Evolutionary conservation across 1,139 yeast species (phyloP).

Genomic region (Scheffersomyces lignicola): DNA sequence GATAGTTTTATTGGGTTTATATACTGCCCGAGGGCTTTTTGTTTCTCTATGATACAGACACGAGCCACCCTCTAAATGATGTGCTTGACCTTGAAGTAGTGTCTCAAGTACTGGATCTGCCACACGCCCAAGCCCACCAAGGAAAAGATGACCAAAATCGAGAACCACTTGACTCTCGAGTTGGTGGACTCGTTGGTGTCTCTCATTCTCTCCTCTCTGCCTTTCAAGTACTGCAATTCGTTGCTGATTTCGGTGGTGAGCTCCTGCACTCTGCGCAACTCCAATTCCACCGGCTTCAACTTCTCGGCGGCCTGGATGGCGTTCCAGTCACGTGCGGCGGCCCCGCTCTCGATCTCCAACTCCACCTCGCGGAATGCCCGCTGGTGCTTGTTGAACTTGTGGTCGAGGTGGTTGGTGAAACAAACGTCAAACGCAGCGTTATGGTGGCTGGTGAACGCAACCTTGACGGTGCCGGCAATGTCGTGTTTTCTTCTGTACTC

Average conservation of each 20-base stretch:
- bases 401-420: constrained; percentile 65
- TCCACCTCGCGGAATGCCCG: constrained; percentile 60
- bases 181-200: constrained; percentile 96
- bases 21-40: no score
- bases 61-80: constrained; percentile 52
- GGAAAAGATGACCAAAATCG: constrained; percentile 63
- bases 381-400: constrained; percentile 33
- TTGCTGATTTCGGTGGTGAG: constrained; percentile 74
- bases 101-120: constrained; percentile 90
- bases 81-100: constrained; percentile 92
- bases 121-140: constrained; percentile 81
- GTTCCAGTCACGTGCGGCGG: constrained; percentile 98
- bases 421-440: constrained; percentile 90
- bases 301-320: constrained; percentile 90
- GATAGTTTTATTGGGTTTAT: no score
- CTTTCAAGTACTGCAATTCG: constrained; percentile 79
- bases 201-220: constrained; percentile 88
- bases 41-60: constrained; percentile 4
- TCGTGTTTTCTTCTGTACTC: constrained; percentile 68
- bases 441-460: constrained; percentile 82
- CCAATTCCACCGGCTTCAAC: constrained; percentile 89
- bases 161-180: constrained; percentile 82
- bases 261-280: constrained; percentile 80
- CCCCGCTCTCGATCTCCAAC: constrained; percentile 90
- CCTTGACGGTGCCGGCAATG: constrained; percentile 61